Evolutionary conservation across 495 filamentous ascomycete species (phyloP), one percentile per base, ranked within the genome.

Genomic region (Hypomontagnella monticulosa): DNA sequence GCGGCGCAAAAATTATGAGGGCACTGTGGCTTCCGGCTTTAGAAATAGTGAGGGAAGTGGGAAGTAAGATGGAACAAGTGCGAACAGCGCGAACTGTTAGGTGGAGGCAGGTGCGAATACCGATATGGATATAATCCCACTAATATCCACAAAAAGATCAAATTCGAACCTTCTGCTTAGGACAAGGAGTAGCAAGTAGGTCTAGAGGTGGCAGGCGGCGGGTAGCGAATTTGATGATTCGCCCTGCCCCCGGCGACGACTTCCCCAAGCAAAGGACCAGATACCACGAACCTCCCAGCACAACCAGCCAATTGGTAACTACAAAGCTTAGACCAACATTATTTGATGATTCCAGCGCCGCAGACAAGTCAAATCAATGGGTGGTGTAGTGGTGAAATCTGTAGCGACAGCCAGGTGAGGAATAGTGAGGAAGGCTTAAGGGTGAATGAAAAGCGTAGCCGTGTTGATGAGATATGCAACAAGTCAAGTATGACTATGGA

Each of bases 231-330:
- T 27, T 6, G 23, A 27, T 2, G 6, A 3, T 3, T 27, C 23
- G 23, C 23, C 23, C 23, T 27, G 23, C 23, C 23, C 23, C 23
- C 23, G 23, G 3, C 23, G 23, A 6, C 23, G 23, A 27, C 6
- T 27, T 27, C 23, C 23, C 23, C 23, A 27, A 27, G 23, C 23
- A 27, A 27, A 27, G 6, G 23, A 27, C 23, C 23, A 27, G 23
- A 27, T 6, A 27, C 23, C 23, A 27, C 6, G 6, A 27, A 15
- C 47, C 47, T 50, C 36, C 9, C 36, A 38, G 3, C 8, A 41
- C 37, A 58, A 54, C 54, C 55, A 71, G 47, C n/a, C 56, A 66
- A 68, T 61, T 57, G 63, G 42, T 37, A 55, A 64, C 66, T 69
- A 73, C 41, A 41, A 53, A 34, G 49, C 43, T 44, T 41, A 23